phyloP scores from a whole-genome alignment of 257 asterid species.

The Solanum ossicruentum region DNA sequence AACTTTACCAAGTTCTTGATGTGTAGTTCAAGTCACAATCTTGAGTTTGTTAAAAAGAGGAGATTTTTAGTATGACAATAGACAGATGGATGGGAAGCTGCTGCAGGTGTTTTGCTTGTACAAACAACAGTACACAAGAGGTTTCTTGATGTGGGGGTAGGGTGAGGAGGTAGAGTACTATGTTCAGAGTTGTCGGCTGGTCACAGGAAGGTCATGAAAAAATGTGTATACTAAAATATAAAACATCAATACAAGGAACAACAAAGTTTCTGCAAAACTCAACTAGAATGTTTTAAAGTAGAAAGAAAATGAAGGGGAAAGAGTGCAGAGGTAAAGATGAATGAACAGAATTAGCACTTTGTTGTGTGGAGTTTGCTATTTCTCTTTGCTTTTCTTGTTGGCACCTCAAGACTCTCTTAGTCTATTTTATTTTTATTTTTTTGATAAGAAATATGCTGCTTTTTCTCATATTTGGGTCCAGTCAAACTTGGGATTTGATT shows the following conservation, averaged over 20 bases:
- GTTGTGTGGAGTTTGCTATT: not conserved
- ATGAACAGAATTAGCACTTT: not conserved
- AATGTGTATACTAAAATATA: not conserved
- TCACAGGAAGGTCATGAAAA: slow-evolving; percentile 55
- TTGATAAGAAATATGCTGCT: slow-evolving; percentile 1
- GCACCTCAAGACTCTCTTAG: not conserved
- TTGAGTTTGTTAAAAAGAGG: not conserved
- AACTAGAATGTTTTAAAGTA: not conserved
- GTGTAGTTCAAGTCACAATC: not conserved
- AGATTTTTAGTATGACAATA: not conserved
- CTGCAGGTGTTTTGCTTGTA: not conserved
- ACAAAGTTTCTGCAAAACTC: not conserved
- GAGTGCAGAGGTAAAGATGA: not conserved
- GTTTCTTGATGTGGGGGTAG: slow-evolving; percentile 11
- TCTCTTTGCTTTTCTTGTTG: not conserved
- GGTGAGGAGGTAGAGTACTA: slow-evolving; percentile 43
- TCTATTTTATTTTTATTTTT: not conserved
- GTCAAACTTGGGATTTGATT: slow-evolving; percentile 83
- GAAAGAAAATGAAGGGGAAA: not conserved
- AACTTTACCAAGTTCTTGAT: slow-evolving; percentile 3
- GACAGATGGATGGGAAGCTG: not conserved
- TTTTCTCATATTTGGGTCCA: slow-evolving; percentile 24
- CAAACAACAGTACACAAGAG: not conserved
- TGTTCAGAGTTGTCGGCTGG: slow-evolving; percentile 87
- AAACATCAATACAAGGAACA: not conserved